Base-by-base conservation (phyloP, 2,329 filamentous ascomycete genomes). In the Fusarium tjaetaba region DNA sequence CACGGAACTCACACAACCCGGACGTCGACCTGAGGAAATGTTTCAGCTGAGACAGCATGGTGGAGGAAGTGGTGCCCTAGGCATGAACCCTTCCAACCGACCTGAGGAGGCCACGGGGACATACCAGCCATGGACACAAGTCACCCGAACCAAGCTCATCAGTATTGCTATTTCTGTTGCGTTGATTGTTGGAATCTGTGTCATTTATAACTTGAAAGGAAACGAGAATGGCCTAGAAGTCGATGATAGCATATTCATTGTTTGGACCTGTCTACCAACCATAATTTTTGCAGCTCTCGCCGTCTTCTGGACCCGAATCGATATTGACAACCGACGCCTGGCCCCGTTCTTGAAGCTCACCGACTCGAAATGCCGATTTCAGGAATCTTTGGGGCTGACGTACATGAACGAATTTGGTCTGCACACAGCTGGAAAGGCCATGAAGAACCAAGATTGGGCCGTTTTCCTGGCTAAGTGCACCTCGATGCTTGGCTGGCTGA, bases 371-470 rank as follows among this genome's bases (percentile, higher is more conserved):
- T 72, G 70, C 45, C 61, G 70, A 11, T 79, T 79, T 43, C 63
- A 72, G 43, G 76, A 77, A 34, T 75, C 77, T 5, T 51, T 80
- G n/a, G 76, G 68, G 5, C 51, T 78, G 14, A 78, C 74, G 1
- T 80, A 79, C 48, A 77, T 77, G 66, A 79, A 80, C 46, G 78
- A 79, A 22, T 74, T 80, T 41, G 77, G 76, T 2, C 28, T 79
- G 2, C 36, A 53, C n/a, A 79, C 78, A 1, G 58, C 60, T 20
- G 71, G 64, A 41, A 80, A 79, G 64, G 65, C 78, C 11, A 71
- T 76, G 51, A 74, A 56, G 30, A 65, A 73, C 22, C 73, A 74
- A 30, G 76, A 78, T 42, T 79, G 78, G 78, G 66, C 70, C 8
- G 78, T 80, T n/a, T 73, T 80, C 42, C 61, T 76, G 28, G 75